phyloP scores from a whole-genome alignment of 1,284 basidiomycete species.

The Cutaneotrichosporon cavernicola region DNA sequence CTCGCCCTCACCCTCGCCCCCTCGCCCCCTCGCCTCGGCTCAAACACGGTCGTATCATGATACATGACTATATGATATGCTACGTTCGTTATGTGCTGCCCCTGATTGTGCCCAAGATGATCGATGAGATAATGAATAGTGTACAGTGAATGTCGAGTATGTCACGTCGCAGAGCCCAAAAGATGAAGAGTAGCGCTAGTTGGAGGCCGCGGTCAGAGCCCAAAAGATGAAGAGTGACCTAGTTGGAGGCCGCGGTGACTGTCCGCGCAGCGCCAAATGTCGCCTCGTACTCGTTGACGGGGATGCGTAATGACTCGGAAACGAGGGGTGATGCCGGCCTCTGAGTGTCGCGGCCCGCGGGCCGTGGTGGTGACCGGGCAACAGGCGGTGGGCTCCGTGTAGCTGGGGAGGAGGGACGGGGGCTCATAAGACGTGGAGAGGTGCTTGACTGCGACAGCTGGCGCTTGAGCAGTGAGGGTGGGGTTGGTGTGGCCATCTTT shows the following conservation, averaged over 20 bases:
- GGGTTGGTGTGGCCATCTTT: slow-evolving; percentile 32
- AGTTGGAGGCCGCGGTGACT: background rate
- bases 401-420: background rate
- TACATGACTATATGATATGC: too few species aligned
- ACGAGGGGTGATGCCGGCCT: too few species aligned
- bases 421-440: background rate
- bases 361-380: background rate
- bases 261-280: slow-evolving; percentile 5
- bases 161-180: background rate
- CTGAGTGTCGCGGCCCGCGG: too few species aligned
- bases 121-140: too few species aligned
- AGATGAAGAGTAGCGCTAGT: too few species aligned
- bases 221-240: background rate
- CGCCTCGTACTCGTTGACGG: slow-evolving; percentile 15
- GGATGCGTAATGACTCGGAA: background rate
- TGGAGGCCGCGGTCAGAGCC: background rate
- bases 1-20: too few species aligned
- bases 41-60: too few species aligned
- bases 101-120: too few species aligned
- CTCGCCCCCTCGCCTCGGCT: too few species aligned
- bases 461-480: slow-evolving; percentile 39
- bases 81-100: too few species aligned
- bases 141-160: background rate
- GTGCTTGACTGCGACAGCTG: slow-evolving; percentile 6
- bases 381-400: too few species aligned